Percentiles rank a stretch among this genome's conserved stretches.
phyloP scores from a whole-genome alignment of 2,329 filamentous ascomycete species.

The Didymella glomerata region DNA sequence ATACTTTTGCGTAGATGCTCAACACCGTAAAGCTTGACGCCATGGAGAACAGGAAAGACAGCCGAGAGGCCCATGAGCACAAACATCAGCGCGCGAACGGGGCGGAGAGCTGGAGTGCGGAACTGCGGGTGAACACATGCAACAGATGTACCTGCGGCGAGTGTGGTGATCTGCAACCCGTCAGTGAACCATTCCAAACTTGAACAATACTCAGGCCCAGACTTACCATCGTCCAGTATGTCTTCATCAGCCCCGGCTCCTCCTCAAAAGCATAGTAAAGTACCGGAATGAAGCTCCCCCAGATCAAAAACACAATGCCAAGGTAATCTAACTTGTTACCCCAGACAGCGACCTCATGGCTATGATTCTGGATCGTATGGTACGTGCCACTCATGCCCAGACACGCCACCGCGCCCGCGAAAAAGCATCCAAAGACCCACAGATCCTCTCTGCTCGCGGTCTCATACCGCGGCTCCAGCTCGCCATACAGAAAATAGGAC shows the following conservation, averaged over 20 bases:
- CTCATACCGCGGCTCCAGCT: slow-evolving; percentile 43
- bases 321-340: slow-evolving; percentile 96
- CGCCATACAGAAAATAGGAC: slow-evolving; percentile 32
- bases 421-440: slow-evolving; percentile 51
- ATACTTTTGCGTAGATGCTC: slow-evolving; percentile 74
- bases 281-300: slow-evolving; percentile 88
- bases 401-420: slow-evolving; percentile 54
- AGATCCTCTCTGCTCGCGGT: slow-evolving; percentile 49
- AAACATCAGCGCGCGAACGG: slow-evolving; percentile 89
- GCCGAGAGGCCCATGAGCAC: slow-evolving; percentile 85
- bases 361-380: slow-evolving; percentile 88
- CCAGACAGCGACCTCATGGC: slow-evolving; percentile 75
- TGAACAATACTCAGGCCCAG: too few species aligned
- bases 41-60: slow-evolving; percentile 83
- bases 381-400: slow-evolving; percentile 70
- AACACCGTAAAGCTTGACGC: slow-evolving; percentile 72
- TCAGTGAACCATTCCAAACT: not conserved
- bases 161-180: slow-evolving; percentile 70
- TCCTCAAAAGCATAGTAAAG: slow-evolving; percentile 70
- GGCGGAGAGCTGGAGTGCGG: slow-evolving; percentile 81
- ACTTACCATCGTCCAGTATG: slow-evolving; percentile 77
- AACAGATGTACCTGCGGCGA: slow-evolving; percentile 77
- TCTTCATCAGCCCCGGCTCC: slow-evolving; percentile 67
- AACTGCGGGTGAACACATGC: slow-evolving; percentile 85
- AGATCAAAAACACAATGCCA: slow-evolving; percentile 90